Evolutionary conservation across 768 basidiomycete species (phyloP), one percentile per base, ranked within the genome.

Genomic region (Podaxis mareebaensis): DNA sequence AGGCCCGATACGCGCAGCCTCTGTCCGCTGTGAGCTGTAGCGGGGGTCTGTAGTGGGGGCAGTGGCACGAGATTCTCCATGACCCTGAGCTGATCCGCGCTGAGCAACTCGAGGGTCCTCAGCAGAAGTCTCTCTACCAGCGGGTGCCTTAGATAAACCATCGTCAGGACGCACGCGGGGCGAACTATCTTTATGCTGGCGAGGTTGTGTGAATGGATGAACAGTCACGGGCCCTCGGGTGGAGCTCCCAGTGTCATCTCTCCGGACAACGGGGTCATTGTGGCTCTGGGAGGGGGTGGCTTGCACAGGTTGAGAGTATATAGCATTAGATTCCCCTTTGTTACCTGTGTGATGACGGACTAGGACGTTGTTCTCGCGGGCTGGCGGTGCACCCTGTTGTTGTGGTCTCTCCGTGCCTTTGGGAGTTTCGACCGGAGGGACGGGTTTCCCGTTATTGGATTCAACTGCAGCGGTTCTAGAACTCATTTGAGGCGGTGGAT

Each of bases 151-250:
- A 2, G 48, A 36, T 8, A 38, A 24, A 49, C 39, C 26, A 51
- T 56, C 61, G 15, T 39, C 55, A 7, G 61, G 54, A 4, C 24
- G 55, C 8, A 40, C 26, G 8, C 22, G 53, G n/a, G 61, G 55
- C 15, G 61, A 57, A 44, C 30, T 56, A 46, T 51, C 33, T 39
- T 63, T 49, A 24, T 22, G 61, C 30, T 46, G 44, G 13, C 55
- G 54, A 22, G 54, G 36, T 28, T 49, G 54, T 11, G 51, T 22
- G 30, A 15, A 33, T 12, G 59, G 38, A 4, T 51, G 49, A 38
- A 17, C 13, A 8, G 15, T 11, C 20, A 10, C 13, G 22, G 36
- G 44, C 4, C 36, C 44, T n/a, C 46, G 61, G 38, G 15, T 40
- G 22, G 30, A 51, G 48, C n/a, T 51, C 2, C 55, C 46, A 17